phyloP scores from a whole-genome alignment of 2,329 filamentous ascomycete genomes.

The Capronia americana region DNA sequence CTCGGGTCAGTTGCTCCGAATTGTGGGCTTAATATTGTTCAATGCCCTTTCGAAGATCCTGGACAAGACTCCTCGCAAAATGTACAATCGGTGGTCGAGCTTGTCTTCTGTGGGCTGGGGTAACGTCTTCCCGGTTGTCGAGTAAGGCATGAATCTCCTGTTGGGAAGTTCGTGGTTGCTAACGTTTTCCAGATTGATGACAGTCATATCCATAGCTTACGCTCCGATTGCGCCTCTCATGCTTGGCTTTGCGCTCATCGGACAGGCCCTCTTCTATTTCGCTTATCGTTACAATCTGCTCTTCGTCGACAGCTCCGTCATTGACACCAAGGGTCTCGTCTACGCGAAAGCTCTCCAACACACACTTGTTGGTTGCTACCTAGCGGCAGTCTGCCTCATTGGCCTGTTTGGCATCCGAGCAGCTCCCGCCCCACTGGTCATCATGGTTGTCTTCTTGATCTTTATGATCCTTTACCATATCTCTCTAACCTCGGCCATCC shows the following conservation, averaged over 20 bases:
- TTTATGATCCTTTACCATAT: slow-evolving; percentile 79
- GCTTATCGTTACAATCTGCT: slow-evolving; percentile 91
- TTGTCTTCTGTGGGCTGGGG: slow-evolving; percentile 82
- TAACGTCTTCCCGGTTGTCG: slow-evolving; percentile 76
- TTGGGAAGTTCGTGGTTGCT: neutral
- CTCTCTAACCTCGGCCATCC: slow-evolving; percentile 71
- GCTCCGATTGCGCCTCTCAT: slow-evolving; percentile 86
- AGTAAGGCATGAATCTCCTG: slow-evolving; percentile 3
- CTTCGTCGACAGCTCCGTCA: slow-evolving; percentile 79
- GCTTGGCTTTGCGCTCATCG: slow-evolving; percentile 78
- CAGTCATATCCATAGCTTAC: slow-evolving; percentile 74
- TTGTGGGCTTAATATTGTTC: slow-evolving; percentile 74
- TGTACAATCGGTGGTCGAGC: slow-evolving; percentile 78
- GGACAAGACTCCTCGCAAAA: slow-evolving; percentile 77
- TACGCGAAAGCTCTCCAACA: slow-evolving; percentile 90
- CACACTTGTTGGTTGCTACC: slow-evolving; percentile 80
- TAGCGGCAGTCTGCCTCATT: slow-evolving; percentile 81
- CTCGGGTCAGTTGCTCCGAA: slow-evolving; percentile 74
- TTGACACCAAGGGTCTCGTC: slow-evolving; percentile 86
- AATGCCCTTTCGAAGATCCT: slow-evolving; percentile 76
- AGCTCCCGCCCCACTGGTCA: slow-evolving; percentile 68
- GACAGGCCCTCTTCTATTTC: slow-evolving; percentile 80
- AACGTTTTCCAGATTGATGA: slow-evolving; percentile 28
- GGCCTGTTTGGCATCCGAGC: slow-evolving; percentile 78
- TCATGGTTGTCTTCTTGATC: slow-evolving; percentile 78